Percentiles rank a stretch among this genome's conserved stretches.
Conservation (phyloP, 2,329 filamentous ascomycete species). For the Apiospora pterosperma region DNA sequence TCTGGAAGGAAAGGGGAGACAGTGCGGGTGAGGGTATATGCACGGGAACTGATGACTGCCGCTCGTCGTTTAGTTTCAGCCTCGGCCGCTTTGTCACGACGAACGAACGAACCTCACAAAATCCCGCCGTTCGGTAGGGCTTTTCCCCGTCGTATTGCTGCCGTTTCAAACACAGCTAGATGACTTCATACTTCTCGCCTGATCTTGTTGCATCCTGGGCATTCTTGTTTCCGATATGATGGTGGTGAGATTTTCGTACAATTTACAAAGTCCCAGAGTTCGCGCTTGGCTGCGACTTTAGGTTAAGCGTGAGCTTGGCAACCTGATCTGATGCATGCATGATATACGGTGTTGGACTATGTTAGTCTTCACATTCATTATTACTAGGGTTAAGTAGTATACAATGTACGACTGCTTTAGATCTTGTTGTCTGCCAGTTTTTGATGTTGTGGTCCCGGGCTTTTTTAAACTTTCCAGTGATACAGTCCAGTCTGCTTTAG, state of each 20-base stretch:
- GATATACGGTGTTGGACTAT: background rate
- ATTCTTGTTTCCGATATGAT: background rate
- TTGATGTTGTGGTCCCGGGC: background rate
- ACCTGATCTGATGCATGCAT: background rate
- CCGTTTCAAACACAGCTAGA: background rate
- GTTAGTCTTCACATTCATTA: background rate
- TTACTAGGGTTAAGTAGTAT: background rate
- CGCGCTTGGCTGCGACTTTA: background rate
- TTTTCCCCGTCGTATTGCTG: background rate
- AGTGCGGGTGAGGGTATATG: background rate
- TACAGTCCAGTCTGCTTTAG: background rate
- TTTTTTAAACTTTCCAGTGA: background rate
- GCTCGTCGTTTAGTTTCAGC: background rate
- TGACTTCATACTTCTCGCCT: background rate
- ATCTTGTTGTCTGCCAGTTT: background rate
- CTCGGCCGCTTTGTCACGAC: no score
- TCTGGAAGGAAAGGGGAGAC: background rate
- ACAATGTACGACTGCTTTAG: no score
- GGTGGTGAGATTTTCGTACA: background rate
- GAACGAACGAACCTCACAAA: no score
- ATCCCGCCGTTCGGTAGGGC: background rate
- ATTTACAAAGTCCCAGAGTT: background rate
- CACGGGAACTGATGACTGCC: background rate
- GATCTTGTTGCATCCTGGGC: background rate
- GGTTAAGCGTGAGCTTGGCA: background rate